Percentiles rank a stretch among this genome's conserved stretches.
phyloP scores from a whole-genome alignment of 202 grass and related monocot genomes.

The Setaria italica region DNA sequence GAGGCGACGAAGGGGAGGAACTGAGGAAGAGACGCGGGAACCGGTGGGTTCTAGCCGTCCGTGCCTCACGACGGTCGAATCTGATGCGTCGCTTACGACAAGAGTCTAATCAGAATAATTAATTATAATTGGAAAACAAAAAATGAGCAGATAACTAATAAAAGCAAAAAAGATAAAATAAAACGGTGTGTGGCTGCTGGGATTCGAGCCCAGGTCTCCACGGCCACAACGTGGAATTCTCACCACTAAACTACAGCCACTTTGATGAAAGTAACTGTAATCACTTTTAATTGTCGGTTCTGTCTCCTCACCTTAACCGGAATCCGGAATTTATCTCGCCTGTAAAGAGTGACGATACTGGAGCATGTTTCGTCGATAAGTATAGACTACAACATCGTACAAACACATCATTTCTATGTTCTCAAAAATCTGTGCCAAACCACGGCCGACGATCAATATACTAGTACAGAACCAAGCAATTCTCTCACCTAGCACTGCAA shows the following conservation, averaged over 20 bases:
- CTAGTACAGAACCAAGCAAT: constrained; percentile 19
- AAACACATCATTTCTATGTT: background rate
- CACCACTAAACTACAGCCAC: constrained; percentile 99
- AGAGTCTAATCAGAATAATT: no score
- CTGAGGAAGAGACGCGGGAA: background rate
- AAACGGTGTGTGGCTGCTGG: constrained; percentile 66
- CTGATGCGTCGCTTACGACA: constrained; percentile 11
- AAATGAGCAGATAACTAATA: background rate
- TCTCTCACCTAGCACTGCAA: constrained; percentile 30
- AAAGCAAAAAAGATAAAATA: background rate
- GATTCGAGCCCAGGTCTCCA: constrained; percentile 88
- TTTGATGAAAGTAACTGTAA: no score
- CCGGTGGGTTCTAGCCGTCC: background rate
- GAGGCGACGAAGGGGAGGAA: no score
- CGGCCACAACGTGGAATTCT: constrained; percentile 61
- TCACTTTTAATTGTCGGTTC: no score
- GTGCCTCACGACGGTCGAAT: constrained; percentile 5
- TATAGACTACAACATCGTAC: background rate
- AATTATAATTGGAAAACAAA: no score
- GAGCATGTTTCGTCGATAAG: no score
- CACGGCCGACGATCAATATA: background rate
- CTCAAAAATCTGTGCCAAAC: constrained; percentile 40
- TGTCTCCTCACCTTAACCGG: no score
- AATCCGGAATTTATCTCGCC: no score
- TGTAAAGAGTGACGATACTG: no score